Percentiles rank a stretch among this genome's conserved stretches.
These are phyloP conservation scores for Mortierella sp. DNA, from an alignment of 371 early-diverging fungal species.

Conservation along the genomic window DNA sequence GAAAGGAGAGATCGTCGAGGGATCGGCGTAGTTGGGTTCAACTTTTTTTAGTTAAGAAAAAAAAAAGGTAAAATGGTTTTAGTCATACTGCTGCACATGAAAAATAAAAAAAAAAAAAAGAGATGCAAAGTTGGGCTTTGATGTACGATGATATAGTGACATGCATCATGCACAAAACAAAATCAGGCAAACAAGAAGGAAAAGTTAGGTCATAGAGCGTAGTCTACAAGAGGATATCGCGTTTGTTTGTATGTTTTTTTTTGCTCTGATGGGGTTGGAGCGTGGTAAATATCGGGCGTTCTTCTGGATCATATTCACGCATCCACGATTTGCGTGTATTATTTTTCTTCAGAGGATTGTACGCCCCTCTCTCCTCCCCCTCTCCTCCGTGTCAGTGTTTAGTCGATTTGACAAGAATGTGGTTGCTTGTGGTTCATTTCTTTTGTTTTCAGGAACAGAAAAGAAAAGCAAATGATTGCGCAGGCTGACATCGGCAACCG, in stretches of 20 bases:
- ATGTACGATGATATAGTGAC: neutral
- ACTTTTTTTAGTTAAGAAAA: slow-evolving; percentile 7
- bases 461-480: no score
- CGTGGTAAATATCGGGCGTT: neutral
- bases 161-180: slow-evolving; percentile 32
- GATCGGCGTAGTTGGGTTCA: slow-evolving; percentile 31
- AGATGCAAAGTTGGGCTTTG: neutral
- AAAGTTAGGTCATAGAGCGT: no score
- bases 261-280: neutral
- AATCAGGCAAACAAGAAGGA: slow-evolving; percentile 2
- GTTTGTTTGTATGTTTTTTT: no score
- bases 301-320: slow-evolving; percentile 1
- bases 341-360: no score
- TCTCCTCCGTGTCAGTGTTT: no score
- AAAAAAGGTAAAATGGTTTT: neutral
- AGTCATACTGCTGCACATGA: neutral
- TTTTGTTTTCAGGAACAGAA: neutral
- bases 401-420: no score
- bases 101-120: neutral
- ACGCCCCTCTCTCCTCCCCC: no score
- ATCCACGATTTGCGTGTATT: neutral
- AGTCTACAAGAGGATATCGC: no score
- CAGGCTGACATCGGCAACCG: no score
- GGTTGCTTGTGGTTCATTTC: no score
- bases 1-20: slow-evolving; percentile 51